Base-by-base conservation (phyloP, 306 rosid genomes). In the Ochetophila trinervis region DNA sequence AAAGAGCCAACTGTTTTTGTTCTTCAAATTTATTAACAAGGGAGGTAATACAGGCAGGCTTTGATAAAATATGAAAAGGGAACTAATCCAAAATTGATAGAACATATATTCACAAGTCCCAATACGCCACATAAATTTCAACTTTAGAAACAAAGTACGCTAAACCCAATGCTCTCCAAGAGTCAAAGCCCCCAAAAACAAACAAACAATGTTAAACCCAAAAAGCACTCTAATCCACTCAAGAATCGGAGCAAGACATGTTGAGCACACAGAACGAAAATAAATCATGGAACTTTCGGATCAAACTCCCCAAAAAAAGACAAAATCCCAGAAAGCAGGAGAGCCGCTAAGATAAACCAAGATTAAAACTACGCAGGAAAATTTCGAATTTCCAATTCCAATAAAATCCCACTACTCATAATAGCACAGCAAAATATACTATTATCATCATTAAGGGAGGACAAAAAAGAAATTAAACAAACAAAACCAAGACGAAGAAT, bases 401-500 rank as follows among this genome's bases (percentile, higher is more conserved):
- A 48, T 27, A 32, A 60, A 45, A 59, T 53, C 62, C 48, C 59
- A 19, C 65, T 24, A 60, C 55, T 62, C 57, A 47, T 18, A 34
- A 0, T 5, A 23, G n/a, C 27, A 5, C 20, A 20, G 18, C 9
- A 56, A 19, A 50, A 16, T 17, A 47, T n/a, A 24, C 6, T 0
- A 51, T 16, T 24, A 35, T 17, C 51, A 20, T 49, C 30, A 34
- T 4, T 3, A 49, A 15, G 14, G 7, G 18, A 37, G 9, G 47
- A 11, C 55, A 17, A 34, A 6, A 4, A 27, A 36, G 3, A 7
- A 44, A 67, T 11, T 8, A 27, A 6, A 47, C 17, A 44, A 27
- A 37, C 4, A 20, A n/a, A 11, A 23, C 52, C 45, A 7, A 40
- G 45, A 40, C 10, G 45, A 40, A 12, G 45, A 69, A 60, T 59